Base-by-base conservation (phyloP, 2,329 filamentous ascomycete species). In the Gyromitra esculenta region DNA sequence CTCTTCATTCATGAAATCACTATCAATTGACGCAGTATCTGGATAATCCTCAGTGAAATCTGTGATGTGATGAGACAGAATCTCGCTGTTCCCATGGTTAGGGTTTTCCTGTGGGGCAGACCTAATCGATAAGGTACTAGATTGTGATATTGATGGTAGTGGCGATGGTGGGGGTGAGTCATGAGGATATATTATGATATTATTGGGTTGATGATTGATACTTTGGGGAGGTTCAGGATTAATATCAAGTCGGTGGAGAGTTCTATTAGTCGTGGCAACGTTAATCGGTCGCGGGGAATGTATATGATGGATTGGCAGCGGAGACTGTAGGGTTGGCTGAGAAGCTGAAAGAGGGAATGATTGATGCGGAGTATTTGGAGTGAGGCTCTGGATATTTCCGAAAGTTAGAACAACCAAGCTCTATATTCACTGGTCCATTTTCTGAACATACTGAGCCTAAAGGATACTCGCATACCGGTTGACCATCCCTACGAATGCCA, bases 41-140 rank as follows among this genome's bases (percentile, higher is more conserved):
- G 72, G 72, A 39, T 71, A 75, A 45, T 75, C 66, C 50, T 75
- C 59, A 2, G 50, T 52, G 39, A 75, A 75, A 60, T 75, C 72
- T 13, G 66, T 71, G 18, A 75, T 75, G 35, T 75, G 72, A 43
- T 71, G 43, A 21, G 67, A 59, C 15, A 45, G 18, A 31, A 52
- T 35, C 13, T 31, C 13, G 18, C 45, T 25, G n/a, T 25, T 57
- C 39, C 13, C 21, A 9, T 2, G 1, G n/a, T 59, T 54, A 45
- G 43, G 41, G 39, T 50, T 57, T 31, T 43, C 48, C 25, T 65
- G 48, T 45, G 50, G 35, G 18, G 57, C 15, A 31, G 72, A 57
- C 18, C 50, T 70, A 59, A 60, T 75, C 21, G 72, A 59, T 56
- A 65, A 71, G 15, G 21, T 31, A 9, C 41, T 65, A 11, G 43